Evolutionary conservation across 495 filamentous ascomycete genomes (phyloP), one percentile per base, ranked within the genome.

Genomic region (Penicillium psychrofluorescens): DNA sequence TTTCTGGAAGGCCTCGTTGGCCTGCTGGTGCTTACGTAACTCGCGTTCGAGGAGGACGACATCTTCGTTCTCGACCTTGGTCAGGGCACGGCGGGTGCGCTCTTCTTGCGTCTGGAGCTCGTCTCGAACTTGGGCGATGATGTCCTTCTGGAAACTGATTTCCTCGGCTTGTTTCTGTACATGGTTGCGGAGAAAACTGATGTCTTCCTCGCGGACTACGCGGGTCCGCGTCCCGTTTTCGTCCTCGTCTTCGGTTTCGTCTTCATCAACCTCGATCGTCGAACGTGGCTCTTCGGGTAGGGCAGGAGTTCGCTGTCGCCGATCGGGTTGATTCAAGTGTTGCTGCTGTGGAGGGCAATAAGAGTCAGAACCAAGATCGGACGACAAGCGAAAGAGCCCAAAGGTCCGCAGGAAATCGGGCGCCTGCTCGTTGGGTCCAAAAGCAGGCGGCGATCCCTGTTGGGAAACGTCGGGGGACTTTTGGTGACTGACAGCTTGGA

Each of bases 1-100:
- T 67, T 97, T 99, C 55, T 95, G 89, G 75, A 97, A 99, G 54
- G 92, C 94, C 57, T 95, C 86, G 65, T 99, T 99, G 50, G 94
- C 92, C 69, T 96, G 90, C 51, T 95, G 89, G 56, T 95, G 88
- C 62, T 97, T 99, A 68, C 81, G 85, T 38, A 99, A 72, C 65
- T 99, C 94, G 11, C 92, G 78, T 64, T 96, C 90, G 29, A 98
- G 69, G 8, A 76, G 67, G 35, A 74, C 74, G 42, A 86, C 80
- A 53, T 84, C 79, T 49, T 84, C 74, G 38, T 76, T 69, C 56
- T 82, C 74, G 54, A 83, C 73, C 51, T 76, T 74, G 51, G 70
- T 74, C 37, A 80, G 58, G 41, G 72, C 70, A 47, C 68, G 63
- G 32, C 75, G 70, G 28, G 78, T 80, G 44, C 78, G 71, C 45